phyloP scores from a whole-genome alignment of 1,139 yeast species.

The Suhomyces chickasaworum region DNA sequence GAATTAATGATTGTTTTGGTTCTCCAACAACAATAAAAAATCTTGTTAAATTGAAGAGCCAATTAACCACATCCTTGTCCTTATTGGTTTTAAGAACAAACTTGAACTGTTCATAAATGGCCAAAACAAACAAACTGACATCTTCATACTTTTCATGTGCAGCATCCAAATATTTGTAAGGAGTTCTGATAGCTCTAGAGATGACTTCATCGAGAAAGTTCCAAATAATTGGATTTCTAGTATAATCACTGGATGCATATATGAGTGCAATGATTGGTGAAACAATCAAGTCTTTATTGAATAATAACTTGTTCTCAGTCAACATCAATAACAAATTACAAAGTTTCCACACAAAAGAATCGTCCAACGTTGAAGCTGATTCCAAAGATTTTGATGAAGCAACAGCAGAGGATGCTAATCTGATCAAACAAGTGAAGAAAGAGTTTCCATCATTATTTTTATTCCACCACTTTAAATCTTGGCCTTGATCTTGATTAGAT shows the following conservation, averaged over 20 bases:
- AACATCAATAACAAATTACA: constrained; percentile 28
- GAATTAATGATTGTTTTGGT: constrained; percentile 34
- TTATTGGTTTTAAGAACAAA: constrained; percentile 36
- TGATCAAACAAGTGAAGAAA: constrained; percentile 60
- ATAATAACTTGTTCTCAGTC: constrained; percentile 35
- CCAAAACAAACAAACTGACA: constrained; percentile 67
- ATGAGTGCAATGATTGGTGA: constrained; percentile 49
- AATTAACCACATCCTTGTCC: constrained; percentile 26
- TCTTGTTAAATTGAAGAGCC: constrained; percentile 54
- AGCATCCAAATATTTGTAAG: constrained; percentile 80
- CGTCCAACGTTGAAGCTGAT: constrained; percentile 29
- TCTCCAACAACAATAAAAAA: constrained; percentile 59
- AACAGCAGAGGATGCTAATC: constrained; percentile 45
- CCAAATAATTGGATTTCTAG: constrained; percentile 37
- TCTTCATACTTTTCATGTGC: constrained; percentile 43
- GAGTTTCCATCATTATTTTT: constrained; percentile 49
- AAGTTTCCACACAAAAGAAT: constrained; percentile 26
- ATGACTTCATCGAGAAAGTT: constrained; percentile 71
- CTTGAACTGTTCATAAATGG: constrained; percentile 72
- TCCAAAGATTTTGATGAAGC: constrained; percentile 26
- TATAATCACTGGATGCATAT: constrained; percentile 31
- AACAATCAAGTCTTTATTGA: constrained; percentile 46
- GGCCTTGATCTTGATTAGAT: constrained; percentile 36
- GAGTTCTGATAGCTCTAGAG: constrained; percentile 67
- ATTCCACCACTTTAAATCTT: constrained; percentile 66